Evolutionary conservation across 169 alveolate genomes (phyloP), one percentile per base, ranked within the genome.

Genomic region (Eimeria acervulina): DNA sequence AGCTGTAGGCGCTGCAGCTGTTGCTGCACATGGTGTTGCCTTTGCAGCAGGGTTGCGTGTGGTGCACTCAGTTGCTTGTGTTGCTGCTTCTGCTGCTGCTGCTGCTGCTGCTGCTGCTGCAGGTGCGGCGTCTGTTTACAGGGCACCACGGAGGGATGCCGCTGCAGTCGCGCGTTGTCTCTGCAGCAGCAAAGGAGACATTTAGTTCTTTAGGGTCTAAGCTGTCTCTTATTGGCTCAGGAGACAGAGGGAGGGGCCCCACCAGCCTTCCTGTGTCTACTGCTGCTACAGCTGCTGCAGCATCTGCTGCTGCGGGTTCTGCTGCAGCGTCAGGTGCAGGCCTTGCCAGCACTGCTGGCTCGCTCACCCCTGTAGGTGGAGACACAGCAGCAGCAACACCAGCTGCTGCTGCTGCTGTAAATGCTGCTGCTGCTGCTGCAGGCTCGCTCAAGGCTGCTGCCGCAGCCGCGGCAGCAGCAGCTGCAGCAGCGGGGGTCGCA

Each of bases 131-230:
- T 13, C 83, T 72, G 47, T 72, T 72, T 38, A 72, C 83, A 10
- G 83, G 83, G 10, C 83, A 72, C 83, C 83, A 72, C 47, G 83
- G 83, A 31, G 83, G 83, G 7, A 38, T 72, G 40, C 36, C 83
- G n/a, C 83, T 72, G 47, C 83, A 72, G 83, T 72, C 83, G 10
- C 83, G 83, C 83, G 42, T 72, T 36, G 19, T 72, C 15, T 72
- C 83, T 72, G 44, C 83, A 3, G 47, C 83, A 72, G n/a, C 13
- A 42, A n/a, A 38, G 36, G 83, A 72, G n/a, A 5, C 83, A 15
- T 42, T 31, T 31, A 4, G 47, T 36, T 13, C 92, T 40, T n/a
- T 31, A 26, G 92, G 23, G 42, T 1, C 47, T 21, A 31, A n/a
- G 31, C 15, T 59, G 55, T 47, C 55, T 47, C 55, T 47, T 47